Percentiles rank a stretch among this genome's conserved stretches.
phyloP scores from a whole-genome alignment of 2,329 filamentous ascomycete species.

The Oidium heveae region DNA sequence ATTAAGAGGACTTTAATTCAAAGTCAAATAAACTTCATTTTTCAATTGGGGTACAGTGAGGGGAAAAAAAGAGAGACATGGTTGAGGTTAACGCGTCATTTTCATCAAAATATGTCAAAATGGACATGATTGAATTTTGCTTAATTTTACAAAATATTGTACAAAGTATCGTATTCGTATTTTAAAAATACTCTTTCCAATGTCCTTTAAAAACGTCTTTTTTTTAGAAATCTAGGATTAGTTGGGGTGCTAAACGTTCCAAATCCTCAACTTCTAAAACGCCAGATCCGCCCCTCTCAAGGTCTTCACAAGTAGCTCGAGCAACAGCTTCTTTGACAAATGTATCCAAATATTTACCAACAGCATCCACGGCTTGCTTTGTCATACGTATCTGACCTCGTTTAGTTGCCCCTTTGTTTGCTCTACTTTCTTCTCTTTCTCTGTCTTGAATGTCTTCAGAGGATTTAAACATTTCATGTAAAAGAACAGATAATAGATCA shows the following conservation, averaged over 20 bases:
- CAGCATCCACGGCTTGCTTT: slow-evolving; percentile 49
- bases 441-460: slow-evolving; percentile 19
- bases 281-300: slow-evolving; percentile 18
- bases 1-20: no score
- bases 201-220: background rate
- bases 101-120: no score
- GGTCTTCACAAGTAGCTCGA: slow-evolving; percentile 39
- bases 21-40: no score
- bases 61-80: no score
- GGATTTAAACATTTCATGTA: slow-evolving; percentile 55
- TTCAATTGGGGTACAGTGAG: no score
- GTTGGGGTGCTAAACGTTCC: slow-evolving; percentile 64
- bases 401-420: background rate
- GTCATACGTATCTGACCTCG: slow-evolving; percentile 36
- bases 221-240: slow-evolving; percentile 56
- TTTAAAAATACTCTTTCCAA: no score
- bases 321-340: slow-evolving; percentile 81
- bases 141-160: no score
- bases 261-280: slow-evolving; percentile 77
- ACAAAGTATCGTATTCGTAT: no score
- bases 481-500: slow-evolving; percentile 47
- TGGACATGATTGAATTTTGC: no score
- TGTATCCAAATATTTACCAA: slow-evolving; percentile 70
- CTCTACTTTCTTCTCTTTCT: background rate
- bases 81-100: no score